Evolutionary conservation across 768 basidiomycete species (phyloP), one percentile per base, ranked within the genome.

Genomic region (Punctularia strigosozonata): DNA sequence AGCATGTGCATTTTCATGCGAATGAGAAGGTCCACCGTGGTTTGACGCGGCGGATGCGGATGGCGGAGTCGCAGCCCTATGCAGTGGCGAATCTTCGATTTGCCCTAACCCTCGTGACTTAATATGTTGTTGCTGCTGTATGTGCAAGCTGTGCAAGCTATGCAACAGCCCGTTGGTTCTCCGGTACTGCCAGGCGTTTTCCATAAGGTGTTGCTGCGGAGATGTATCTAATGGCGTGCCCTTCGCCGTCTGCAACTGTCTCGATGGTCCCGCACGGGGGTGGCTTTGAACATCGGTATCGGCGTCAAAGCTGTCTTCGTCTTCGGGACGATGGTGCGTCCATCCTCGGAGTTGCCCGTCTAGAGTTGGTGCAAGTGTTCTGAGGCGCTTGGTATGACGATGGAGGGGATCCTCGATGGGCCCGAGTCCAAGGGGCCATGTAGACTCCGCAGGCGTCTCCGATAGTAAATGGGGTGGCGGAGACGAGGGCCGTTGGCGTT

Each of bases 121-220:
- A n/a, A n/a, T n/a, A n/a, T n/a, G n/a, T n/a, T n/a, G 78, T 39
- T 80, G 73, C 46, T 80, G 68, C 18, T 78, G 64, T 26, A 73
- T 65, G 48, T 87, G 84, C 37, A 86, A 53, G 48, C 85, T 75
- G 41, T n/a, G n/a, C n/a, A n/a, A n/a, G n/a, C n/a, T n/a, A n/a
- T 80, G 75, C 25, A 88, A 70, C 46, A 82, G 59, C 34, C 47
- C 68, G 56, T 88, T 88, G 40, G 71, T 62, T 23, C 63, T 59
- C 51, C 69, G 69, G 60, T 87, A 88, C 59, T 49, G 59, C 35
- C 54, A 55, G 10, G 54, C 43, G 31, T 45, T 39, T 42, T 48
- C 41, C 25, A n/a, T n/a, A n/a, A n/a, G n/a, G n/a, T n/a, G n/a
- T n/a, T n/a, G n/a, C n/a, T n/a, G n/a, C n/a, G n/a, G n/a, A n/a